Base-by-base conservation (phyloP, 1,139 yeast genomes). In the Nadsonia starkeyi-henricii region DNA sequence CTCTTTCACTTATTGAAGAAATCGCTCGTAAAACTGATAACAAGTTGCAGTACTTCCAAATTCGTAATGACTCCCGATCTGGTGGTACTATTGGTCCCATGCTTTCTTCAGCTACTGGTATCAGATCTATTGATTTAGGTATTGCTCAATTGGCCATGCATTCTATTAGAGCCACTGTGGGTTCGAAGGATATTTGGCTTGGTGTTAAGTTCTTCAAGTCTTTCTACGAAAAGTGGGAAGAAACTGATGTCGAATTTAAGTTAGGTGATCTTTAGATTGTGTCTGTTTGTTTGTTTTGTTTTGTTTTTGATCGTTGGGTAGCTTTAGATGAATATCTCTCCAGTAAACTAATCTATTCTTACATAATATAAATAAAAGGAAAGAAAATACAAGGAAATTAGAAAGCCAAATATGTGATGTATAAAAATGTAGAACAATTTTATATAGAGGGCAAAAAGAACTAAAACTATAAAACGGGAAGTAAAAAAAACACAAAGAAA, bases 21-120 rank as follows among this genome's bases (percentile, higher is more conserved):
- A 63, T 82, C 52, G 84, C 81, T 2, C 64, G 69, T 46, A 55
- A 62, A 47, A 75, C 80, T 52, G 78, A 68, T 44, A 80, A 80
- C 55, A 65, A 67, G 48, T 56, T 82, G 21, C 94, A 83, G 61
- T 74, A 54, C 42, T 64, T 64, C 51, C 65, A 63, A 39, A 59
- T 81, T 55, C 73, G 86, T 60, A 83, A 83, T 63, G 85, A 78
- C 59, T 71, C 80, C 9, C 70, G 85, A 52, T 77, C 85, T 2
- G 94, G 93, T 15, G 85, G 89, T 28, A 84, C 93, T 19, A 81
- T 84, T 59, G 94, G 94, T 0, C 91, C 91, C 7, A 70, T 74
- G 44, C 66, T 84, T 48, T 70, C 86, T 1, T 66, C 78, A 7
- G 55, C 58, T 15, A 81, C 89, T 1, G 93, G 94, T 33, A 83